Evolutionary conservation across 1,284 basidiomycete genomes (phyloP).

Genomic region (Ceratorhiza oryzae-sativae): DNA sequence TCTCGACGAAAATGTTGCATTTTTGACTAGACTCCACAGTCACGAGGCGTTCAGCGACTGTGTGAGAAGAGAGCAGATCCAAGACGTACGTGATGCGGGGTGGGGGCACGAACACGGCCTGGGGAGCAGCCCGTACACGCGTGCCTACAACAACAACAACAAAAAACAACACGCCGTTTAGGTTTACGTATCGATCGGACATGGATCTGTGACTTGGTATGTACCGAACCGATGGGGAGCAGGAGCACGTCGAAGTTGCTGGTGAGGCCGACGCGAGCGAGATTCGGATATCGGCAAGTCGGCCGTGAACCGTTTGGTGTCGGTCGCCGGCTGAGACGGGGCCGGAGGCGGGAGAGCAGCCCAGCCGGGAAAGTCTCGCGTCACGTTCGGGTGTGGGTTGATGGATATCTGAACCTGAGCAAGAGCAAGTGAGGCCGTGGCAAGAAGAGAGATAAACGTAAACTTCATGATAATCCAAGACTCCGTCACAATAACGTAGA

Average conservation of each 20-base stretch:
- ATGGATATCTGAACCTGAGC: not conserved
- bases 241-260: slow-evolving; percentile 5
- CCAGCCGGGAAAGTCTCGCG: not conserved
- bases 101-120: not conserved
- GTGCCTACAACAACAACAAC: not conserved
- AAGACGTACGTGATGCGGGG: slow-evolving; percentile 16
- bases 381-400: slow-evolving; percentile 11
- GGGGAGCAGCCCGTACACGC: slow-evolving; percentile 1
- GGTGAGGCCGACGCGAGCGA: slow-evolving; percentile 1
- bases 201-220: not conserved
- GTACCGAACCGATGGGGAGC: not conserved
- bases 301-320: slow-evolving; percentile 33
- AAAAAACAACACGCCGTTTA: too few relatives aligned
- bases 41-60: not conserved
- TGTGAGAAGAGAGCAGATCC: not conserved
- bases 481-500: not conserved
- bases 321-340: slow-evolving; percentile 6
- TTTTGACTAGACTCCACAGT: not conserved
- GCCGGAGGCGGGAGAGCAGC: not conserved
- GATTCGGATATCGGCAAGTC: slow-evolving; percentile 15
- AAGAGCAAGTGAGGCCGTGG: not conserved
- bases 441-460: slow-evolving; percentile 6
- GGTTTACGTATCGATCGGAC: not conserved
- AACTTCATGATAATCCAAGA: not conserved
- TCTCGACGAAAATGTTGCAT: slow-evolving; percentile 13